Evolutionary conservation across 257 asterid genomes (phyloP).

Genomic region (Jacaranda copaia): DNA sequence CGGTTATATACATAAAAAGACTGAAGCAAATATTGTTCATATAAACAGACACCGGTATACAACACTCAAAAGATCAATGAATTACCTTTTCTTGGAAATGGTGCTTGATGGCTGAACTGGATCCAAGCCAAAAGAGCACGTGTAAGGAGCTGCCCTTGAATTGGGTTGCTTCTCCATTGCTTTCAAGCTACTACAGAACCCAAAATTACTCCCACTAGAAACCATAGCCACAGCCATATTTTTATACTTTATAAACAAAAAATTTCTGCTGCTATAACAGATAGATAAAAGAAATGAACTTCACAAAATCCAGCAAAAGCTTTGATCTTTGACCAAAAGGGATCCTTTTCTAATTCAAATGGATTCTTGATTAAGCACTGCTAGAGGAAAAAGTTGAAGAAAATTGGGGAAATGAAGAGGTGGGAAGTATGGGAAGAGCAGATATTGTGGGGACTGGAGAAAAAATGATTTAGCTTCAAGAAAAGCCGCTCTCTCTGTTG

Average conservation of each 20-base stretch:
- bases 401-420: slow-evolving; percentile 27
- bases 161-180: slow-evolving; percentile 60
- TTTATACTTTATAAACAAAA: background rate
- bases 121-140: slow-evolving; percentile 60
- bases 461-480: slow-evolving; percentile 33
- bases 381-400: slow-evolving; percentile 35
- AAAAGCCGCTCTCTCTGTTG: slow-evolving; percentile 25
- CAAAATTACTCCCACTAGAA: slow-evolving; percentile 63
- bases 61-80: slow-evolving; percentile 17
- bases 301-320: slow-evolving; percentile 18
- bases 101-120: slow-evolving; percentile 60
- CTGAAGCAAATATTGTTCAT: slow-evolving; percentile 24
- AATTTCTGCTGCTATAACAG: slow-evolving; percentile 22
- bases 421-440: slow-evolving; percentile 26
- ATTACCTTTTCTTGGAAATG: slow-evolving; percentile 63
- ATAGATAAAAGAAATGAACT: background rate
- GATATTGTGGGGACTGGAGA: slow-evolving; percentile 44
- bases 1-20: slow-evolving; percentile 14
- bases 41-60: background rate
- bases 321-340: slow-evolving; percentile 29
- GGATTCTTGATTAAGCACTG: slow-evolving; percentile 33
- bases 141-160: slow-evolving; percentile 51
- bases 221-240: slow-evolving; percentile 89
- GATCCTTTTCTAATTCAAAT: slow-evolving; percentile 4
- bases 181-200: slow-evolving; percentile 54